Conservation (phyloP, 2,329 filamentous ascomycete genomes). For the Madurella mycetomatis region DNA sequence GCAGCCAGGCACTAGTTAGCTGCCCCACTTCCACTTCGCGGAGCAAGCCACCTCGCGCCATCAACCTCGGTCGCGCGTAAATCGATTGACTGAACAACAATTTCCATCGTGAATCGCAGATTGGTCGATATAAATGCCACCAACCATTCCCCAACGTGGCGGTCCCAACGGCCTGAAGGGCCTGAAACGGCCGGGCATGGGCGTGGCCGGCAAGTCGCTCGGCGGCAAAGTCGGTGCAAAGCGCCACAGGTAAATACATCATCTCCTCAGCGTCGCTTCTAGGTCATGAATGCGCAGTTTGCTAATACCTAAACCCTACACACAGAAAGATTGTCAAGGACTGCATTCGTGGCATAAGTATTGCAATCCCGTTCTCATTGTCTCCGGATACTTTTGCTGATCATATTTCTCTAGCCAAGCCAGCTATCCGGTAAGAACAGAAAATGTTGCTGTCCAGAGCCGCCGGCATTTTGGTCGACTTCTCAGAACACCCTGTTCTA, state of each 20-base stretch:
- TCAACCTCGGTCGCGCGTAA: too few relatives aligned
- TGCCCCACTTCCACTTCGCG: too few relatives aligned
- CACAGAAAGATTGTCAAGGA: constrained; percentile 47
- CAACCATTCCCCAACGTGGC: constrained; percentile 28
- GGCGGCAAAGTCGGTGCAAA: constrained; percentile 24
- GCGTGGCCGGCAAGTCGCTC: constrained; percentile 21
- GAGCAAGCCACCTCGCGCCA: too few relatives aligned
- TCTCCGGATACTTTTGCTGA: constrained; percentile 5
- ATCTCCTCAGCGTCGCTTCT: not conserved
- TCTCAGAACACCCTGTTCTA: too few relatives aligned
- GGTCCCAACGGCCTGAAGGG: constrained; percentile 27
- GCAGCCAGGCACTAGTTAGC: too few relatives aligned
- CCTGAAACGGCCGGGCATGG: constrained; percentile 5
- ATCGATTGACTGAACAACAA: too few relatives aligned
- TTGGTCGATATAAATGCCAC: constrained; percentile 23
- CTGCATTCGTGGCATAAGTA: constrained; percentile 48
- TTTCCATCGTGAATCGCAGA: too few relatives aligned
- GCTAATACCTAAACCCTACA: not conserved
- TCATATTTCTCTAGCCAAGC: constrained; percentile 42
- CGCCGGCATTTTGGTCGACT: not conserved
- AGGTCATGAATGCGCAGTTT: not conserved
- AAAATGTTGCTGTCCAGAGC: not conserved
- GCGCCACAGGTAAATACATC: constrained; percentile 27
- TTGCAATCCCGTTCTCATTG: not conserved
- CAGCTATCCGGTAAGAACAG: constrained; percentile 46